Conservation (phyloP, 2,329 filamentous ascomycete species). For the Keithomyces neogunnii region DNA sequence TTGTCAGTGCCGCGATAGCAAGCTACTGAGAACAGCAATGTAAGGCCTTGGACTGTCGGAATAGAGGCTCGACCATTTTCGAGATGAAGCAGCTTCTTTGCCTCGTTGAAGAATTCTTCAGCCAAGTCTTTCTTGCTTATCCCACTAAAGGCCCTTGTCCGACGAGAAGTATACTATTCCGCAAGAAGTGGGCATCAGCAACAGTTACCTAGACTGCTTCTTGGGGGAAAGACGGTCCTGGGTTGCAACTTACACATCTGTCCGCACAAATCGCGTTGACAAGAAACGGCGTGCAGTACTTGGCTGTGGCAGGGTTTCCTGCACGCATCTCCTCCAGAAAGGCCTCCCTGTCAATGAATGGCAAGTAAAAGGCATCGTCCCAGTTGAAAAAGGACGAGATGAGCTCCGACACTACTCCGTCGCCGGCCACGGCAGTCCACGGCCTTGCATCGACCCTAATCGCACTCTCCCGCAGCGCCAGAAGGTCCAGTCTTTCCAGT, state of each 20-base stretch:
- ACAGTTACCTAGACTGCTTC: background rate
- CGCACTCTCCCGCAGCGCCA: constrained; percentile 10
- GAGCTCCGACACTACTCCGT: constrained; percentile 22
- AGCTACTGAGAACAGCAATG: constrained; percentile 11
- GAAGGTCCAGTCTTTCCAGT: constrained; percentile 5
- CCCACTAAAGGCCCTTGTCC: constrained; percentile 10
- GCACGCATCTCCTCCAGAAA: constrained; percentile 20
- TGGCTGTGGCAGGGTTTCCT: constrained; percentile 9
- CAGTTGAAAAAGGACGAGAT: constrained; percentile 21
- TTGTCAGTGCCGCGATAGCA: constrained; percentile 7
- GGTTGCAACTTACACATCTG: constrained; percentile 15
- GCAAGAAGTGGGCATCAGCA: background rate
- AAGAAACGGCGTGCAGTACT: constrained; percentile 22
- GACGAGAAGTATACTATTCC: constrained; percentile 13
- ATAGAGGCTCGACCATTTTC: constrained; percentile 13
- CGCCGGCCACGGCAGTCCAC: constrained; percentile 20
- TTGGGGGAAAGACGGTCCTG: background rate
- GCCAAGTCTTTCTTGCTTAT: constrained; percentile 11
- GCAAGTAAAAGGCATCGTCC: constrained; percentile 17
- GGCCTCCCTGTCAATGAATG: constrained; percentile 16
- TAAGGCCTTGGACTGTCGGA: constrained; percentile 13
- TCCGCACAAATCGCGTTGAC: constrained; percentile 23
- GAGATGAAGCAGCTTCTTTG: constrained; percentile 14
- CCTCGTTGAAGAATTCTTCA: constrained; percentile 14
- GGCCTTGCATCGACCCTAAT: constrained; percentile 19